These are phyloP conservation scores for Penicillium bovifimosum DNA, from an alignment of 495 filamentous ascomycete genomes.

Conservation along the genomic window DNA sequence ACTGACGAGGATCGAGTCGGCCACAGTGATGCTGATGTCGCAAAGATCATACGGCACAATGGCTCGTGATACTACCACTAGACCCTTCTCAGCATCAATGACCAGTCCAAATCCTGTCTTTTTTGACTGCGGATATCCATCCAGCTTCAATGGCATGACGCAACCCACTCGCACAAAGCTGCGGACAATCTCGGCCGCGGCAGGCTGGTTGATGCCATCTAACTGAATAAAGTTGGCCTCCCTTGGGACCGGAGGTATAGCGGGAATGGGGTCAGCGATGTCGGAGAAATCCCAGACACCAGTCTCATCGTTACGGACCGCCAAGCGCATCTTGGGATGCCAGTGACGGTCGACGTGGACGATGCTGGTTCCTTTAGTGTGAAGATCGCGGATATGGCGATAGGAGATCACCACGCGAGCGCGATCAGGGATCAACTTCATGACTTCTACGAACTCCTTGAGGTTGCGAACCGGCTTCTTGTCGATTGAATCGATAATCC, in stretches of 20 bases:
- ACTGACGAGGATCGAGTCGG: constrained; percentile 89
- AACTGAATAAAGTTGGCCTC: constrained; percentile 87
- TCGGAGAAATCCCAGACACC: constrained; percentile 94
- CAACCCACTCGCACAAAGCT: constrained; percentile 93
- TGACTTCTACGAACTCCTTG: constrained; percentile 83
- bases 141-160: constrained; percentile 89
- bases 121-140: constrained; percentile 86
- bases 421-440: constrained; percentile 82
- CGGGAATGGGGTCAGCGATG: constrained; percentile 71
- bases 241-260: constrained; percentile 60
- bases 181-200: constrained; percentile 83
- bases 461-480: constrained; percentile 84
- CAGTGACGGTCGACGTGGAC: constrained; percentile 92
- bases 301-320: constrained; percentile 82
- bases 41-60: constrained; percentile 95
- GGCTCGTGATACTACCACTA: constrained; percentile 88
- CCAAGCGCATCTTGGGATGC: constrained; percentile 88
- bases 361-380: constrained; percentile 90
- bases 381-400: constrained; percentile 89
- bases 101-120: constrained; percentile 96
- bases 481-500: constrained; percentile 90
- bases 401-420: constrained; percentile 89
- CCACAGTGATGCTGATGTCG: constrained; percentile 91
- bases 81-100: constrained; percentile 89
- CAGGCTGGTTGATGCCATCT: constrained; percentile 81